Percentiles rank a stretch among this genome's conserved stretches.
phyloP scores from a whole-genome alignment of 2,329 filamentous ascomycete genomes.

The Trichoderma polysporum region DNA sequence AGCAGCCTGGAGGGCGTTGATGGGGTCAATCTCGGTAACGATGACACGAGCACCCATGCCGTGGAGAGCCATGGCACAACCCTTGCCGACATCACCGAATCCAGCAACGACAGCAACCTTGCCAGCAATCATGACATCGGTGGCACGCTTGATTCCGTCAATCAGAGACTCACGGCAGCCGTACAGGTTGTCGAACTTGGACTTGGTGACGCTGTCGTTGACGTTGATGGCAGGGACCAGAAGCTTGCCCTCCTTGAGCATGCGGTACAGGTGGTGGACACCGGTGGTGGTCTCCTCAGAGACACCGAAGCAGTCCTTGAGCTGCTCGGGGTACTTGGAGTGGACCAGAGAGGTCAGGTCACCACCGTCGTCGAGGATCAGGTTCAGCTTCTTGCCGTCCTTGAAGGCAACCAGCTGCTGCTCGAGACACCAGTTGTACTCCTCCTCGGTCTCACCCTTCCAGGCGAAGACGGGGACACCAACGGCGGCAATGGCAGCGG shows the following conservation, averaged over 20 bases:
- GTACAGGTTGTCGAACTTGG: conserved; percentile 99
- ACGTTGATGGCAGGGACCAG: conserved; percentile 97
- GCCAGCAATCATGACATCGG: conserved; percentile 99
- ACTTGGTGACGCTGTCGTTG: conserved; percentile 99
- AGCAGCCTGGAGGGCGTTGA: conserved; percentile 98
- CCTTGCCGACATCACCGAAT: conserved; percentile 99
- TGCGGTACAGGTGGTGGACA: conserved; percentile 98
- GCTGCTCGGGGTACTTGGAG: conserved; percentile 97
- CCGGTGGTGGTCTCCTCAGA: conserved; percentile 99
- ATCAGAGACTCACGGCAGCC: conserved; percentile 98
- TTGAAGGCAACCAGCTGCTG: conserved; percentile 98
- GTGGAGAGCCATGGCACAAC: conserved; percentile 92
- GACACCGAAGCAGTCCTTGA: conserved; percentile 97
- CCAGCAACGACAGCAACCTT: conserved; percentile 98
- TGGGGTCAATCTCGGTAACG: conserved; percentile 96
- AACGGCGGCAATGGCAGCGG: conserved; percentile 90
- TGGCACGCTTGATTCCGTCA: conserved; percentile 99
- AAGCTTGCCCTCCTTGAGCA: conserved; percentile 88
- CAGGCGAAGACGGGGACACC: conserved; percentile 83
- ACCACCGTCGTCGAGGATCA: conserved; percentile 98
- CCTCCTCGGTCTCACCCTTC: conserved; percentile 96
- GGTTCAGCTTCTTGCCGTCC: conserved; percentile 92
- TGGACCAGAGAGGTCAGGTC: conserved; percentile 95
- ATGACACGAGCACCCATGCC: conserved; percentile 97
- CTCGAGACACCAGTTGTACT: conserved; percentile 99